Evolutionary conservation across 176 grass and related monocot genomes (phyloP), one percentile per base, ranked within the genome.

Genomic region (Musa itinerans): DNA sequence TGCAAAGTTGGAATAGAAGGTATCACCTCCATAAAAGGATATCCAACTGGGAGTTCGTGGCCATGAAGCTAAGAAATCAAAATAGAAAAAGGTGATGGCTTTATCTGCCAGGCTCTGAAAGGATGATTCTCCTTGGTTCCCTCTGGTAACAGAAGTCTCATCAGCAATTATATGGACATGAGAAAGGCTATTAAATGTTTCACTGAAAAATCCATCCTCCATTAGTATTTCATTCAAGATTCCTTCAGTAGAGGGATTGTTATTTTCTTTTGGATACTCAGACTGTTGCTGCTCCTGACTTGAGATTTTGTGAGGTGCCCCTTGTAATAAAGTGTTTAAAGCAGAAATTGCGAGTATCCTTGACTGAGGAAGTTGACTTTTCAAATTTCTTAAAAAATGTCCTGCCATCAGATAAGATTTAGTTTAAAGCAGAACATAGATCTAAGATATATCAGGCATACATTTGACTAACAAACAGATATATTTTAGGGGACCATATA

Each of bases 291-390:
- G 62, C 74, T 82, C 76, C 78, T 82, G 76, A 27, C 54, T 11
- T 49, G 56, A 82, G 59, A 82, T 54, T 72, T 85, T 87, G 71
- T 83, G 65, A 68, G 86, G 85, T 80, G 86, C 65, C 74, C 88
- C 86, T 86, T 91, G 82, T 77, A 98, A 82, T 76, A 98, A 81
- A 76, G 94, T 85, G 78, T 98, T 98, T 73, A 98, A 76, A 43
- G 90, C 94, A 85, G 90, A 98, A 80, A 98, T 93, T 77, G 94
- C 85, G 75, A 98, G 94, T 81, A 98, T 98, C 65, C 90, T 89
- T 58, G 94, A 98, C 73, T 98, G 94, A 67, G 94, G 94, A 65
- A 98, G 86, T 81, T 93, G 90, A 86, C 90, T 93, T 82, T 91
- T 98, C 82, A 98, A 87, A 83, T 89, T 91, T 78, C 80, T 87